Evolutionary conservation across 2,329 filamentous ascomycete species (phyloP).

Genomic region (Diplodia sapinea): DNA sequence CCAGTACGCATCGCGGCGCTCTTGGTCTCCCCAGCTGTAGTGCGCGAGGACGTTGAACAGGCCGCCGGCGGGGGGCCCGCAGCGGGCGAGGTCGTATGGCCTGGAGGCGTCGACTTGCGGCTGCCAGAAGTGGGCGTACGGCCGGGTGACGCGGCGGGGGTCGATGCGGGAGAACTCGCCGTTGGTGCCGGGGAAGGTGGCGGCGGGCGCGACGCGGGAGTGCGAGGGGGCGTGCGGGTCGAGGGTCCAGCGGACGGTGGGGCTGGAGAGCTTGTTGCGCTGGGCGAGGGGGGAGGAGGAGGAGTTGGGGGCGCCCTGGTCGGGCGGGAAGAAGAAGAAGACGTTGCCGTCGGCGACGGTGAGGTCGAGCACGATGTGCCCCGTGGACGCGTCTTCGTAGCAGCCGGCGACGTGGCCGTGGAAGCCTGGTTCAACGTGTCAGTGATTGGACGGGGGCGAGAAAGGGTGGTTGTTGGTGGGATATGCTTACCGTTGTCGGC

Average conservation of each 20-base stretch:
- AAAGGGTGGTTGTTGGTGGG: too few relatives aligned
- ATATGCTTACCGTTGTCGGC: constrained; percentile 56
- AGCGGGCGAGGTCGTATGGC: constrained; percentile 43
- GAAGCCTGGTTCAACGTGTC: constrained; percentile 42
- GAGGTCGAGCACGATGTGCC: constrained; percentile 48
- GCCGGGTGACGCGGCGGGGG: constrained; percentile 50
- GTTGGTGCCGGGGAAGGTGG: constrained; percentile 45
- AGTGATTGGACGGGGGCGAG: not conserved
- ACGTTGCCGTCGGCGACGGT: constrained; percentile 51
- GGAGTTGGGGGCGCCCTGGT: constrained; percentile 38
- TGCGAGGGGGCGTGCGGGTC: constrained; percentile 39
- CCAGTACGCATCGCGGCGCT: constrained; percentile 43
- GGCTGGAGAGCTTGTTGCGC: constrained; percentile 49
- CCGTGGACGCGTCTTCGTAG: constrained; percentile 47
- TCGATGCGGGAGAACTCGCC: constrained; percentile 55
- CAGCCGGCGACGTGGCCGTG: constrained; percentile 52
- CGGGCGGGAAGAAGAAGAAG: constrained; percentile 52
- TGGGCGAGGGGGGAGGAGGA: constrained; percentile 41
- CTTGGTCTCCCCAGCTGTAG: constrained; percentile 42
- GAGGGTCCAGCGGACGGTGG: constrained; percentile 50
- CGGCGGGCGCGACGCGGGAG: constrained; percentile 39
- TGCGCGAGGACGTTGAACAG: constrained; percentile 45
- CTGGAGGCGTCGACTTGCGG: constrained; percentile 46
- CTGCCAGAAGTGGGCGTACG: constrained; percentile 50
- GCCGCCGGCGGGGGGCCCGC: constrained; percentile 41